A percentile compares a stretch with the other conserved stretches of the same genome.
These are phyloP conservation scores for Geotrichum aggregatum DNA, from an alignment of 1,139 yeast genomes.

Conservation along the genomic window DNA sequence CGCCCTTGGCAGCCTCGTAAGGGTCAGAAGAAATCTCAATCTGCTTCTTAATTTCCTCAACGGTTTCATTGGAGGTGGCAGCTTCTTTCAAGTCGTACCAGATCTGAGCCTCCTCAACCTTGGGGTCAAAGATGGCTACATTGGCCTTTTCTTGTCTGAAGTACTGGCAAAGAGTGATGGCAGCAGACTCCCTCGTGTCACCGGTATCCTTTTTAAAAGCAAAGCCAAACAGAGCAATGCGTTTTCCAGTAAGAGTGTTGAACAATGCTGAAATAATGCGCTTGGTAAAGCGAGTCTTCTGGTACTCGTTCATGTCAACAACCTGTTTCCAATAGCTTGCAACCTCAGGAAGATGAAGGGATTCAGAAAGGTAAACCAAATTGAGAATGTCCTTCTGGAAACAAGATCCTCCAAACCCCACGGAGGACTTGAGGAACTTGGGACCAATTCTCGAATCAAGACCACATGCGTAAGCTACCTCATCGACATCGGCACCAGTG, in stretches of 20 bases:
- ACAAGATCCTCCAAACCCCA: constrained; percentile 34
- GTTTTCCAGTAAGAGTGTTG: constrained; percentile 32
- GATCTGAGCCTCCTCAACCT: constrained; percentile 33
- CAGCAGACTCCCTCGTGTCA: constrained; percentile 34
- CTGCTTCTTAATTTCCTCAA: constrained; percentile 25
- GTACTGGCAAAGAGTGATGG: constrained; percentile 30
- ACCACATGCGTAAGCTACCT: constrained; percentile 34
- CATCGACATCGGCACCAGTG: constrained; percentile 34
- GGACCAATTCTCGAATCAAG: constrained; percentile 34
- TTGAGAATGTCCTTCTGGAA: constrained; percentile 34
- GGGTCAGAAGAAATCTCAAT: constrained; percentile 26
- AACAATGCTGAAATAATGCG: constrained; percentile 30
- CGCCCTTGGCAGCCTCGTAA: constrained; percentile 30
- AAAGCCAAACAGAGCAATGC: constrained; percentile 32
- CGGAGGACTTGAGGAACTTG: constrained; percentile 32
- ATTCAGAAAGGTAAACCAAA: constrained; percentile 32
- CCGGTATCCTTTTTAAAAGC: constrained; percentile 36
- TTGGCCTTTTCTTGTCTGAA: constrained; percentile 31
- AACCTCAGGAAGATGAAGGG: constrained; percentile 33
- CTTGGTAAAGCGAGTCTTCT: constrained; percentile 31
- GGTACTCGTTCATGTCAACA: constrained; percentile 34
- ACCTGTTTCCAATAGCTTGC: constrained; percentile 35
- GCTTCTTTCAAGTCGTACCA: constrained; percentile 31
- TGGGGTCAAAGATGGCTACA: constrained; percentile 32
- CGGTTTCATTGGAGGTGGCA: constrained; percentile 22